These are phyloP conservation scores for Psilocybe subaeruginosa DNA, from an alignment of 768 basidiomycete genomes.

Conservation along the genomic window DNA sequence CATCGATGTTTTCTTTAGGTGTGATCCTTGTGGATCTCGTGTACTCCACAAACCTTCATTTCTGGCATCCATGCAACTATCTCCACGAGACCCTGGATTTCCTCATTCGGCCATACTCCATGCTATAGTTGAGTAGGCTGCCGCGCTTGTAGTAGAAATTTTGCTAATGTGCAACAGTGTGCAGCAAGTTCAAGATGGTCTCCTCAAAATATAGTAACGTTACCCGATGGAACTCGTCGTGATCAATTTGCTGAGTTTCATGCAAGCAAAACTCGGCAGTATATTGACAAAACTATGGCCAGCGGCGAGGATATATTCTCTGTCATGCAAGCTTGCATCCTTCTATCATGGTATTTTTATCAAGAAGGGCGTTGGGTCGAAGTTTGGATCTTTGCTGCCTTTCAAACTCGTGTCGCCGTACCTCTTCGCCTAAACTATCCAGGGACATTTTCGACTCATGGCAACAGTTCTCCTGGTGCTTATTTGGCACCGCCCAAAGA, in stretches of 20 bases:
- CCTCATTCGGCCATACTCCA: constrained; percentile 91
- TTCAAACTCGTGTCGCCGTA: constrained; percentile 80
- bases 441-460: constrained; percentile 76
- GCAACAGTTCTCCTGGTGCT: constrained; percentile 69
- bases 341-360: constrained; percentile 91
- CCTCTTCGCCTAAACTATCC: constrained; percentile 86
- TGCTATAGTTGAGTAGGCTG: constrained; percentile 72
- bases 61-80: constrained; percentile 75
- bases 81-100: constrained; percentile 81
- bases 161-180: constrained; percentile 48
- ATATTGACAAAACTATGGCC: constrained; percentile 90
- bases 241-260: constrained; percentile 89
- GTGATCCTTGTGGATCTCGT: constrained; percentile 85
- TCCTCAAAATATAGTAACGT: constrained; percentile 63
- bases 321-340: constrained; percentile 84
- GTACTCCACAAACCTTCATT: constrained; percentile 84
- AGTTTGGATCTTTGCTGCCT: constrained; percentile 89
- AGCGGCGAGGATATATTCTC: constrained; percentile 86
- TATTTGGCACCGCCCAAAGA: constrained; percentile 83
- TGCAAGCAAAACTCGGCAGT: constrained; percentile 83
- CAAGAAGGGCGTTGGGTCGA: constrained; percentile 91
- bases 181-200: constrained; percentile 86
- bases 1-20: constrained; percentile 86
- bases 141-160: constrained; percentile 2
- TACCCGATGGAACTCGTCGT: constrained; percentile 76